Conservation (phyloP, 2,329 filamentous ascomycete genomes). For the Aureobasidium pullulans region DNA sequence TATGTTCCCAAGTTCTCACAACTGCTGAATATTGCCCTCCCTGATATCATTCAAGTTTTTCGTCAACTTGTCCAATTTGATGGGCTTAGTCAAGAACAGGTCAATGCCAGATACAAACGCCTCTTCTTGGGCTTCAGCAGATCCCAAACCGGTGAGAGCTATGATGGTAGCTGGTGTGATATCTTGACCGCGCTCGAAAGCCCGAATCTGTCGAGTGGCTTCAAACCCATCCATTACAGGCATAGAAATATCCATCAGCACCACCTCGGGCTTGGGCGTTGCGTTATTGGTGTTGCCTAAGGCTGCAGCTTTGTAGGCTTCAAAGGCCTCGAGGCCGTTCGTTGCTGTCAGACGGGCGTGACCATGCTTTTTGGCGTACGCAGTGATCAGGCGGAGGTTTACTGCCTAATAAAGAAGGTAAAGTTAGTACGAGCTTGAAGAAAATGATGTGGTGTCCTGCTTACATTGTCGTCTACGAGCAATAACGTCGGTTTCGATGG, state of each 20-base stretch:
- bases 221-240: conserved; percentile 20
- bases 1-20: background rate
- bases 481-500: conserved; percentile 20
- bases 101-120: conserved; percentile 23
- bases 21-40: background rate
- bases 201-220: conserved; percentile 14
- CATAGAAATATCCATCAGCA: conserved; percentile 25
- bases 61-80: conserved; percentile 2
- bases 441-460: background rate
- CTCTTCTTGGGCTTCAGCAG: conserved; percentile 21
- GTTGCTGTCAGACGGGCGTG: conserved; percentile 34
- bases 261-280: conserved; percentile 26
- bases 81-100: conserved; percentile 27
- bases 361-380: conserved; percentile 26
- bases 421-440: background rate
- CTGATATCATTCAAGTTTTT: conserved; percentile 19
- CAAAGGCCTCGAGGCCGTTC: conserved; percentile 40
- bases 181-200: conserved; percentile 7
- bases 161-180: conserved; percentile 17
- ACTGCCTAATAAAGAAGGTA: conserved; percentile 11
- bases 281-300: background rate
- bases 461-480: conserved; percentile 24
- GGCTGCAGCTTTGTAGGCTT: conserved; percentile 29
- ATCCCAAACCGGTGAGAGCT: conserved; percentile 23
- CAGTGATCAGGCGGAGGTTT: conserved; percentile 24